Conservation (phyloP, 768 basidiomycete genomes). For the Termitomyces sp. region DNA sequence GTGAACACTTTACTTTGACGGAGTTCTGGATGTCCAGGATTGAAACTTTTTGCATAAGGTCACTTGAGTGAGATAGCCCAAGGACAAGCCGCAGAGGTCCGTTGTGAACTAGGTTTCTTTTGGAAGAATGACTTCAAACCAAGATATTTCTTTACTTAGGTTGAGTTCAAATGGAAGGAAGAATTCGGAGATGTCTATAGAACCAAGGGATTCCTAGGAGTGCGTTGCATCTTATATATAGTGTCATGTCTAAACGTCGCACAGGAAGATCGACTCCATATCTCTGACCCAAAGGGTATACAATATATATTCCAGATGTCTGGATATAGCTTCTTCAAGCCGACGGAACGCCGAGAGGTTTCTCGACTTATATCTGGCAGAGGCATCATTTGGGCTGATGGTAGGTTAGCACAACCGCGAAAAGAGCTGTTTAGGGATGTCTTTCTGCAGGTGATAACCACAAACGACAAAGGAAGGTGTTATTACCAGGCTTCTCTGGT, state of each 20-base stretch:
- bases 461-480: slow-evolving; percentile 40
- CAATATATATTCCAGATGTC: slow-evolving; percentile 39
- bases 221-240: slow-evolving; percentile 14
- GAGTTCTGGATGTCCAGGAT: no score
- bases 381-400: slow-evolving; percentile 36
- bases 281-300: slow-evolving; percentile 45
- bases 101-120: not conserved
- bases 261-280: slow-evolving; percentile 38
- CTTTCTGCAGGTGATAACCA: slow-evolving; percentile 29
- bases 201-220: slow-evolving; percentile 33
- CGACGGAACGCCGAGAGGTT: slow-evolving; percentile 28
- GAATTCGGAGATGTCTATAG: slow-evolving; percentile 35
- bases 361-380: slow-evolving; percentile 29
- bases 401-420: slow-evolving; percentile 16
- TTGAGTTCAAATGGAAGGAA: slow-evolving; percentile 40
- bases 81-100: slow-evolving; percentile 29
- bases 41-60: slow-evolving; percentile 10
- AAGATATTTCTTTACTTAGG: slow-evolving; percentile 14
- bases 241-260: not conserved
- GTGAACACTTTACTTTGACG: not conserved
- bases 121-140: not conserved
- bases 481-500: slow-evolving; percentile 41
- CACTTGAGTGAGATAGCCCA: slow-evolving; percentile 26
- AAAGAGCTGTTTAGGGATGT: not conserved
- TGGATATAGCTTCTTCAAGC: slow-evolving; percentile 38